phyloP scores from a whole-genome alignment of 441 rosid genomes.

The Macaranga tanarius region DNA sequence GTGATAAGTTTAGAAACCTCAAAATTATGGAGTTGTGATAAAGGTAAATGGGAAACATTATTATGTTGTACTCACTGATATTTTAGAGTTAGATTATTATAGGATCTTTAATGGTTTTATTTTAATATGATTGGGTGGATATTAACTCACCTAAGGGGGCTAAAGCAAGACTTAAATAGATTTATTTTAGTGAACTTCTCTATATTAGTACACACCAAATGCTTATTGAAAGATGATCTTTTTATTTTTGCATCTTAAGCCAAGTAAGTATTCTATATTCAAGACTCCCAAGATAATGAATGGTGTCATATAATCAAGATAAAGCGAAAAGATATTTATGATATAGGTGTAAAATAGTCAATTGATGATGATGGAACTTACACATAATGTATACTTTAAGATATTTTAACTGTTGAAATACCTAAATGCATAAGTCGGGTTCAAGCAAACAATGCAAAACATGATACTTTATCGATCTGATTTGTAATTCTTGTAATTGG shows the following conservation, averaged over 20 bases:
- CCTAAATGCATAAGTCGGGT: no score
- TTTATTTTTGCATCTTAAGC: constrained; percentile 1
- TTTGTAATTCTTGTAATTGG: no score
- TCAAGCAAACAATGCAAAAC: no score
- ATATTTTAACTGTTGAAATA: no score
- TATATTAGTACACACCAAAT: background rate
- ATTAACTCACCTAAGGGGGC: background rate
- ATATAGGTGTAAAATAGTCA: no score
- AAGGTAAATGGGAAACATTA: background rate
- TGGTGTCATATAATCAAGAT: no score
- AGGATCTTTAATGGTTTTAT: background rate
- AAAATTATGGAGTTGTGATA: background rate
- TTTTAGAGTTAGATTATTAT: background rate
- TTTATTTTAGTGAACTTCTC: background rate
- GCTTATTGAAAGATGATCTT: background rate
- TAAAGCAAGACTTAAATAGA: background rate
- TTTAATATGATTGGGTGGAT: constrained; percentile 18
- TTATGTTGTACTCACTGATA: background rate
- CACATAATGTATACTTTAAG: no score
- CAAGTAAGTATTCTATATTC: background rate
- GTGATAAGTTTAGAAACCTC: background rate
- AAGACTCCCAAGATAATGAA: background rate
- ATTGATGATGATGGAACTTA: no score
- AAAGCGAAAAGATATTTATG: no score
- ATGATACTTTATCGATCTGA: no score